Base-by-base conservation (phyloP, 371 early-diverging fungal genomes). In the Mortierella sp. region DNA sequence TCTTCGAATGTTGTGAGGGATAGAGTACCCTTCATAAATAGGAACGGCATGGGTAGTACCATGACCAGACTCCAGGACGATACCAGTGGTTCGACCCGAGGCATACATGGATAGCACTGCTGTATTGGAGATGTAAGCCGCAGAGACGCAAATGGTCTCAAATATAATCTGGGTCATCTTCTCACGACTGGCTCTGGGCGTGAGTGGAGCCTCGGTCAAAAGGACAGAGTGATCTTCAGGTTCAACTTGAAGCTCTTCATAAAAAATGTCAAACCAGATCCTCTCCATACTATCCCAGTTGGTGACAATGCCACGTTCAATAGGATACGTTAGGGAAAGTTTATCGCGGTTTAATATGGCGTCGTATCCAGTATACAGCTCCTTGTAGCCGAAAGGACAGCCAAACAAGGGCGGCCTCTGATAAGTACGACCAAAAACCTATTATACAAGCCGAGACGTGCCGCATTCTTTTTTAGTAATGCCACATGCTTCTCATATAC, bases 271-370 rank as follows among this genome's bases (percentile, higher is more conserved):
- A 77, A 94, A 92, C 99, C 99, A 98, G 70, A 98, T 96, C 69
- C 89, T 88, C 86, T 97, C 98, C 97, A 98, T 97, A 76, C 97
- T 97, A 72, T 94, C 95, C 95, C 98, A 98, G 85, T 96, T 93
- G 52, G 92, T 95, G 45, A 97, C 94, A 75, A 97, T 92, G 62
- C 99, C 99, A 81, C 97, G 97, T 84, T 96, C 95, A 79, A 98
- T 91, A 45, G 98, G 99, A 80, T 98, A 97, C 77, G 90, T 92
- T 73, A 98, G 90, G 69, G 92, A 92, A 61, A 97, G 88, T 58
- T 97, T 87, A 7, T 97, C 98, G 36, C 98, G 92, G 50, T 95
- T 86, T 72, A 96, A 97, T 85, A 96, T 95, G 6, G 97, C 98
- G 76, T 94, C 93, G 57, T 90, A 88, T 9, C 99, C 98, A 74